A percentile compares a stretch with the other conserved stretches of the same genome.
These are phyloP conservation scores for Corymbia maculata DNA, from an alignment of 345 rosid species.

Conservation along the genomic window DNA sequence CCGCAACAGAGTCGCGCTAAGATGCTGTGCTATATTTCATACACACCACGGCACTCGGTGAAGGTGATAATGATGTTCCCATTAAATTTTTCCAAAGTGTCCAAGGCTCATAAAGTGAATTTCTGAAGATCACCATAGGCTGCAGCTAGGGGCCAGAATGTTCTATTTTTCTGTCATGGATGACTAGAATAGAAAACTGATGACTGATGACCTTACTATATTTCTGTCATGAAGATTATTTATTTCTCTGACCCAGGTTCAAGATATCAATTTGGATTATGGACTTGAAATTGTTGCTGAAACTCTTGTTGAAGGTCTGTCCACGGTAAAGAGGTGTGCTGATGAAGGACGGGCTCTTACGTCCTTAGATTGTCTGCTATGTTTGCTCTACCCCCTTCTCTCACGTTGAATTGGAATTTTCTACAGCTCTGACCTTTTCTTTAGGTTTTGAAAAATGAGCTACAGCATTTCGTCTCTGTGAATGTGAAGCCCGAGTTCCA, in stretches of 20 bases:
- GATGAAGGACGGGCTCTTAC: slow-evolving; percentile 93
- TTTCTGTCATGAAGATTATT: background rate
- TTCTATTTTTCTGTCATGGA: background rate
- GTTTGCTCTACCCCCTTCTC: background rate
- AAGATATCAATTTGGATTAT: slow-evolving; percentile 56
- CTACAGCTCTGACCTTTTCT: background rate
- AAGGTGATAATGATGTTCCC: background rate
- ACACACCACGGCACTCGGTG: background rate
- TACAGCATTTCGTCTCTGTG: slow-evolving; percentile 56
- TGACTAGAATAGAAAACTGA: background rate
- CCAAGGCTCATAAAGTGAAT: background rate
- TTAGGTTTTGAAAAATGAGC: slow-evolving; percentile 85
- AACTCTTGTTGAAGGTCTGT: slow-evolving; percentile 82
- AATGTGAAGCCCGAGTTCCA: slow-evolving; percentile 74
- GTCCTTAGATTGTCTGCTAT: slow-evolving; percentile 79
- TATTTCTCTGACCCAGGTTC: slow-evolving; percentile 32
- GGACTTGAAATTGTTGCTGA: slow-evolving; percentile 89
- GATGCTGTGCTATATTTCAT: background rate
- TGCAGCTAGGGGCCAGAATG: background rate
- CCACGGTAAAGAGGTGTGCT: slow-evolving; percentile 79
- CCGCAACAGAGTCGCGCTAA: background rate
- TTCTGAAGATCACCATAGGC: background rate
- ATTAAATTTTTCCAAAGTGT: background rate
- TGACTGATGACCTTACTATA: background rate
- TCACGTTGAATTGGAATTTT: background rate